Conservation (phyloP, 1,284 basidiomycete genomes). For the Xerocomus tenax region DNA sequence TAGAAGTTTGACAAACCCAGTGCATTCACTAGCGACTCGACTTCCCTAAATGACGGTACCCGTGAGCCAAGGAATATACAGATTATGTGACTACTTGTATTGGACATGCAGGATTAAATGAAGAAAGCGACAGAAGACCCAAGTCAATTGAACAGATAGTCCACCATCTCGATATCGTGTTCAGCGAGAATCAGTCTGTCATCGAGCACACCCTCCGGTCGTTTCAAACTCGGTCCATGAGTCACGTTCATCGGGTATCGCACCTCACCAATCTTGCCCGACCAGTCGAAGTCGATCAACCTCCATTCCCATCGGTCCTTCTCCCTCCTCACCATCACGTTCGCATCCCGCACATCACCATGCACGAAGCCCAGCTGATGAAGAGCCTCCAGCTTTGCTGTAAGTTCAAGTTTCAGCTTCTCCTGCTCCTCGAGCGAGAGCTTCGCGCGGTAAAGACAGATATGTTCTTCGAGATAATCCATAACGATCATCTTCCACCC, state of each 20-base stretch:
- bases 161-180: conserved; percentile 1
- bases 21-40: too few relatives aligned
- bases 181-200: background rate
- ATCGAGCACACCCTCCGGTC: conserved; percentile 3
- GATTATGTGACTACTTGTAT: too few relatives aligned
- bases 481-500: conserved; percentile 30
- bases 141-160: background rate
- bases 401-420: background rate
- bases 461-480: conserved; percentile 11
- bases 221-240: background rate
- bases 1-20: too few relatives aligned
- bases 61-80: too few relatives aligned
- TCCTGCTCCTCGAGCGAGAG: background rate
- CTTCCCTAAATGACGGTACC: too few relatives aligned
- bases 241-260: conserved; percentile 13
- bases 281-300: conserved; percentile 25
- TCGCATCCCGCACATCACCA: conserved; percentile 17
- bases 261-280: conserved; percentile 14
- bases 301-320: conserved; percentile 1
- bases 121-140: too few relatives aligned
- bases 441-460: background rate
- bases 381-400: conserved; percentile 3
- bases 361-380: conserved; percentile 13
- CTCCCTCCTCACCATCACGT: conserved; percentile 13
- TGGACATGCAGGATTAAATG: too few relatives aligned